phyloP scores from a whole-genome alignment of 768 basidiomycete species.

The Agaricus sinodeliciosus region DNA sequence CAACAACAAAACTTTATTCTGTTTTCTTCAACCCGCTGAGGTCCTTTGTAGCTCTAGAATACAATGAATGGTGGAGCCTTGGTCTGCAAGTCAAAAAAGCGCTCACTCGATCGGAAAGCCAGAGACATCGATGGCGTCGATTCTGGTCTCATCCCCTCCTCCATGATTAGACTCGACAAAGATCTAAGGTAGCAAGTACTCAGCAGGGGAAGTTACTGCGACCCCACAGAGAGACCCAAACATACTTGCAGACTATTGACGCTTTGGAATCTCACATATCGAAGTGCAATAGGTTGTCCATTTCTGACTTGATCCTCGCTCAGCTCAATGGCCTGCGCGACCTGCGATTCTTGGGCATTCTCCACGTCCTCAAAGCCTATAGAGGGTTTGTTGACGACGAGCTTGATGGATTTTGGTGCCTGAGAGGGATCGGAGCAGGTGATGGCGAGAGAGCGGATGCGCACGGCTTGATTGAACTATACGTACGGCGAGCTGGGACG shows the following conservation, averaged over 20 bases:
- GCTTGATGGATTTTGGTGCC: constrained; percentile 56
- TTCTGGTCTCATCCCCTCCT: constrained; percentile 51
- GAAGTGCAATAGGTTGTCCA: constrained; percentile 44
- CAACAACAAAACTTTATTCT: no score
- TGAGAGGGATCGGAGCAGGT: constrained; percentile 30
- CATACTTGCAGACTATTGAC: constrained; percentile 62
- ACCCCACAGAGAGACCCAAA: neutral
- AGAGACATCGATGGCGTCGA: constrained; percentile 61
- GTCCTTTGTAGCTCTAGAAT: constrained; percentile 2
- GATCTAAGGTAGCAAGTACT: no score
- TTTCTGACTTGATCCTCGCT: constrained; percentile 38
- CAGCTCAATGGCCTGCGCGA: constrained; percentile 53
- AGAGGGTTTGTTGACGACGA: constrained; percentile 52
- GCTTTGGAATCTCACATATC: constrained; percentile 63
- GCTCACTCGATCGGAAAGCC: constrained; percentile 51
- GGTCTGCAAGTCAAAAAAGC: neutral
- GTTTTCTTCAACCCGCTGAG: constrained; percentile 3
- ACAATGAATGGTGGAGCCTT: neutral
- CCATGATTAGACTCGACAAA: constrained; percentile 67
- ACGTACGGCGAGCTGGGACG: neutral
- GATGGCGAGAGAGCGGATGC: constrained; percentile 53
- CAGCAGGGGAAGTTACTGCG: neutral
- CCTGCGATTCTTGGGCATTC: constrained; percentile 37
- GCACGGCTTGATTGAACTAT: constrained; percentile 67
- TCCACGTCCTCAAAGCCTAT: constrained; percentile 66